Percentiles rank a stretch among this genome's conserved stretches.
Evolutionary conservation across 75 land plant species (phyloP).

Genomic region (Azolla pinnata): DNA sequence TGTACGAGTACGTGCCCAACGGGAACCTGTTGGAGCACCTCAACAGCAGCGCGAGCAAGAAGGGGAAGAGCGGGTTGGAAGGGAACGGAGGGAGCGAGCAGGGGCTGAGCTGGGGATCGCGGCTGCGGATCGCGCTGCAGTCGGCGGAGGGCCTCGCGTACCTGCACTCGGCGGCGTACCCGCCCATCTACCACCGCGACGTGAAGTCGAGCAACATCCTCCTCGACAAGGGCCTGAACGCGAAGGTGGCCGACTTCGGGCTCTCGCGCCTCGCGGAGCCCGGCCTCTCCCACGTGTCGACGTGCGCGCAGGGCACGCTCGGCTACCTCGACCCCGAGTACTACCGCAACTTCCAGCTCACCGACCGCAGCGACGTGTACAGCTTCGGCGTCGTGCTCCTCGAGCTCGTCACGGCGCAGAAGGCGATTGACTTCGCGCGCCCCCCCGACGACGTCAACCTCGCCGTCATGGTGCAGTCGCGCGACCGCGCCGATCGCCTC

Average conservation of each 20-base stretch:
- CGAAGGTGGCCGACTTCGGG: slow-evolving; percentile 41
- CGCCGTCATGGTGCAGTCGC: slow-evolving; percentile 24
- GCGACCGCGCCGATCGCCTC: background rate
- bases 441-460: slow-evolving; percentile 39
- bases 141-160: slow-evolving; percentile 26
- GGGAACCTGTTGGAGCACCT: slow-evolving; percentile 40
- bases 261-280: slow-evolving; percentile 27
- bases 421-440: slow-evolving; percentile 48
- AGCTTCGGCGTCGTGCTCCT: slow-evolving; percentile 67
- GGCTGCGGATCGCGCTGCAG: slow-evolving; percentile 24
- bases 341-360: slow-evolving; percentile 47
- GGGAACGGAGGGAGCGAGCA: background rate
- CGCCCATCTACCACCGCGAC: slow-evolving; percentile 35
- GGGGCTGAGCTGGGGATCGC: slow-evolving; percentile 20
- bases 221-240: slow-evolving; percentile 14
- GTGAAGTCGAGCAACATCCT: slow-evolving; percentile 33
- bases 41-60: slow-evolving; percentile 4
- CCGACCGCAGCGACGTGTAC: slow-evolving; percentile 70
- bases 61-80: too few relatives aligned
- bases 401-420: slow-evolving; percentile 48
- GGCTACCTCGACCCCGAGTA: slow-evolving; percentile 71
- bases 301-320: slow-evolving; percentile 49
- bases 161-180: slow-evolving; percentile 24
- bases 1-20: slow-evolving; percentile 47
- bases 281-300: slow-evolving; percentile 38